phyloP scores from a whole-genome alignment of 768 basidiomycete genomes.

The Tricholomella constricta region DNA sequence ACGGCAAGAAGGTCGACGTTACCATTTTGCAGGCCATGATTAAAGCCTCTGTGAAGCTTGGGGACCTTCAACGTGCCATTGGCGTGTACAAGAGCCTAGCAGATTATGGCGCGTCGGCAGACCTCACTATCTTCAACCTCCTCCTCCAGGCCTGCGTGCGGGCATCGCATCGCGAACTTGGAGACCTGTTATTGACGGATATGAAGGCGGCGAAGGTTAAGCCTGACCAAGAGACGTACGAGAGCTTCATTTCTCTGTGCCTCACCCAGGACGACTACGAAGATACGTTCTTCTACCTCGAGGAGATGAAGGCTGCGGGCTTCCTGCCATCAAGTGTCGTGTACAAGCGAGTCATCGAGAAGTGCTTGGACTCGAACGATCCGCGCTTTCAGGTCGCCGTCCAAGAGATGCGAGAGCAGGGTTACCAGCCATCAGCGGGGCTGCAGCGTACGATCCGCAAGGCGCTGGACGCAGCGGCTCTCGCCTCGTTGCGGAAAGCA shows the following conservation, averaged over 20 bases:
- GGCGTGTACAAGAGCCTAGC: constrained; percentile 69
- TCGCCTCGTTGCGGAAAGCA: neutral
- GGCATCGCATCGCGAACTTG: constrained; percentile 63
- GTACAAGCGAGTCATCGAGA: constrained; percentile 63
- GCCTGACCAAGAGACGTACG: constrained; percentile 64
- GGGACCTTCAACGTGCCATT: constrained; percentile 75
- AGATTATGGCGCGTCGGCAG: constrained; percentile 57
- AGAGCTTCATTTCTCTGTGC: constrained; percentile 67
- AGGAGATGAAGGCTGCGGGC: constrained; percentile 76
- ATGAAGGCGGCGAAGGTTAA: constrained; percentile 59
- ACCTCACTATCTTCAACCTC: constrained; percentile 66
- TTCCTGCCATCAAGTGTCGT: constrained; percentile 53
- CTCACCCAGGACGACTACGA: constrained; percentile 76
- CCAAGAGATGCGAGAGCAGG: constrained; percentile 70
- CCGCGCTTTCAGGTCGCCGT: constrained; percentile 62
- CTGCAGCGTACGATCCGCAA: constrained; percentile 18
- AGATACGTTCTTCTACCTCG: constrained; percentile 86
- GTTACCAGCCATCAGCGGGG: constrained; percentile 39
- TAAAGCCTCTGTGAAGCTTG: constrained; percentile 57
- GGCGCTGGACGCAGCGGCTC: neutral
- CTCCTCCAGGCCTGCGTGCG: constrained; percentile 67
- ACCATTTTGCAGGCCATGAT: constrained; percentile 68
- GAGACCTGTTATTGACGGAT: constrained; percentile 65
- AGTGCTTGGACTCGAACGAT: constrained; percentile 59
- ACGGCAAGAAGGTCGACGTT: constrained; percentile 54